These are phyloP conservation scores for Pulveroboletus frians DNA, from an alignment of 768 basidiomycete genomes.

Conservation along the genomic window DNA sequence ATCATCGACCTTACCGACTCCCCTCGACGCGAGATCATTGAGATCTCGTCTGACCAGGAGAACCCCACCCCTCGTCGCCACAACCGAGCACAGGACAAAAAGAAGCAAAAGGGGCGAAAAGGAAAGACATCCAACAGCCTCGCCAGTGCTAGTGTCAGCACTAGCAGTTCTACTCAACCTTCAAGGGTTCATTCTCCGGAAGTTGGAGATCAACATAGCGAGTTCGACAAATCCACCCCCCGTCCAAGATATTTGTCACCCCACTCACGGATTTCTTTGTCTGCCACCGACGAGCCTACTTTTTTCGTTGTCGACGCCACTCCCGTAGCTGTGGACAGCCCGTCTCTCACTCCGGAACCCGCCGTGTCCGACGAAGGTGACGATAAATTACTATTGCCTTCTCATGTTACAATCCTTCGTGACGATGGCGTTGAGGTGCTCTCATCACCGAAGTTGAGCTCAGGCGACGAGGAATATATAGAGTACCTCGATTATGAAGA, in stretches of 20 bases:
- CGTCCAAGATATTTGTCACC: conserved; percentile 38
- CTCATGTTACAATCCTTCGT: conserved; percentile 58
- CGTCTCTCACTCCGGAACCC: conserved; percentile 5
- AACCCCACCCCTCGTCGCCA: not conserved
- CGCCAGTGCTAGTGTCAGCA: conserved; percentile 9
- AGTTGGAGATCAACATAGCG: conserved; percentile 1
- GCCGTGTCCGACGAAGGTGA: conserved; percentile 17
- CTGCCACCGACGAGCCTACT: conserved; percentile 12
- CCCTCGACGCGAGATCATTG: conserved; percentile 26
- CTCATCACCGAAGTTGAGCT: conserved; percentile 35
- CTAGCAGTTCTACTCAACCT: conserved; percentile 15
- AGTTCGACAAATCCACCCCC: conserved; percentile 10
- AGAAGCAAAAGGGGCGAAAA: conserved; percentile 28
- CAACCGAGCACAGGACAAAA: conserved; percentile 12
- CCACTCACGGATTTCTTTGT: conserved; percentile 21
- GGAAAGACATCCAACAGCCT: conserved; percentile 18
- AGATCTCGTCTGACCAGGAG: conserved; percentile 27
- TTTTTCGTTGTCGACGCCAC: conserved; percentile 51
- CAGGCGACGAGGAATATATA: conserved; percentile 63
- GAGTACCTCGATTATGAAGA: conserved; percentile 76
- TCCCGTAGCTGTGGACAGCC: conserved; percentile 26
- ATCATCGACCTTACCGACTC: conserved; percentile 33
- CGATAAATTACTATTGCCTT: conserved; percentile 50
- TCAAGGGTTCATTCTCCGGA: conserved; percentile 20
- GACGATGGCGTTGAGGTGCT: conserved; percentile 39